A percentile compares a stretch with the other conserved stretches of the same genome.
phyloP scores from a whole-genome alignment of 2,329 filamentous ascomycete genomes.

The Rutstroemia sp. region DNA sequence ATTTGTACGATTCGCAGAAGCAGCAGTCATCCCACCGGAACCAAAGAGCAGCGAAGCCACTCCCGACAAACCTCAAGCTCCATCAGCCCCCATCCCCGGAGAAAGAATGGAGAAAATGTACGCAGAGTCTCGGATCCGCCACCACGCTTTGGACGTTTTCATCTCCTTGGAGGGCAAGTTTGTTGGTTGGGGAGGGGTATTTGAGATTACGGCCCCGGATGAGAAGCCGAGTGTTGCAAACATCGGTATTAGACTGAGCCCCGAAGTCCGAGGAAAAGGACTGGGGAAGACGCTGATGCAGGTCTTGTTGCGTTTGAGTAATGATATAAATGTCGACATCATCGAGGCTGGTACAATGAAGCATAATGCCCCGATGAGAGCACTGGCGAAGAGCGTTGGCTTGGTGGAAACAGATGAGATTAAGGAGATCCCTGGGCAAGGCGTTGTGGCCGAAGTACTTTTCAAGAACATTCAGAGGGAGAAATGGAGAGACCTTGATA shows the following conservation, averaged over 20 bases:
- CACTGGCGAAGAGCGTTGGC: not conserved
- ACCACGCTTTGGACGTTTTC: not conserved
- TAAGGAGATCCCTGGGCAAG: not conserved
- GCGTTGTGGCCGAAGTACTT: not conserved
- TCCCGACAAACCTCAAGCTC: not conserved
- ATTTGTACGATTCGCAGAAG: no score
- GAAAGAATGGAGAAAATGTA: not conserved
- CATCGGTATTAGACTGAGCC: not conserved
- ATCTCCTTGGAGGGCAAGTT: not conserved
- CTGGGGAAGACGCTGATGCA: not conserved
- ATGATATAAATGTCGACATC: not conserved
- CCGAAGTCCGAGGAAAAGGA: not conserved
- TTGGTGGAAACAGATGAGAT: not conserved
- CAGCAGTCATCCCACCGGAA: no score
- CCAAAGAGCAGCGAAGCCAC: no score
- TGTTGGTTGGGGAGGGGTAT: not conserved
- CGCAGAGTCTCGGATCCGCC: not conserved
- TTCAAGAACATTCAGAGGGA: not conserved
- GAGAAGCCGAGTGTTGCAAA: not conserved
- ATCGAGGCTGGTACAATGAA: not conserved
- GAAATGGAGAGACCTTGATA: not conserved
- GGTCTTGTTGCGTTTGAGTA: not conserved
- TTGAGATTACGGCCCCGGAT: not conserved
- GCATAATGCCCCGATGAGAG: not conserved
- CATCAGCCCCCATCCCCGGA: not conserved